Percentiles rank a stretch among this genome's conserved stretches.
phyloP scores from a whole-genome alignment of 1,284 basidiomycete species.

The Cutaneotrichosporon sp. region DNA sequence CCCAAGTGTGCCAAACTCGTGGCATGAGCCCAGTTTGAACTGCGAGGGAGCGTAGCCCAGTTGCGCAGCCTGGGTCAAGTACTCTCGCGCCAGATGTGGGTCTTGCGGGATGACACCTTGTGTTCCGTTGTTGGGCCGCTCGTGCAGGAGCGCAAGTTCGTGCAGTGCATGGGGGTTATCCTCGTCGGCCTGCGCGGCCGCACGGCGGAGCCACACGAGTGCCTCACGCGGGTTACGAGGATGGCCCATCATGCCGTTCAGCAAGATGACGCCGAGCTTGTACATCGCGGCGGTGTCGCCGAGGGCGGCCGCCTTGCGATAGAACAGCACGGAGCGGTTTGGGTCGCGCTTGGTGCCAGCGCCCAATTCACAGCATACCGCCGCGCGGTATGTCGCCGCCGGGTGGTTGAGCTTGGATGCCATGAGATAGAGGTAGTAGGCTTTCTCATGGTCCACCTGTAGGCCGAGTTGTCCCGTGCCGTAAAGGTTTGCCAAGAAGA shows the following conservation, averaged over 20 bases:
- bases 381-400: constrained; percentile 91
- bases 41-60: constrained; percentile 90
- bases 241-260: constrained; percentile 79
- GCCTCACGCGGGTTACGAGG: constrained; percentile 83
- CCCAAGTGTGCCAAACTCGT: constrained; percentile 83
- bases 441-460: constrained; percentile 93
- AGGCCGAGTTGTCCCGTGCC: constrained; percentile 91
- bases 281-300: constrained; percentile 99
- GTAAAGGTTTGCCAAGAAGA: constrained; percentile 96
- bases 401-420: constrained; percentile 96
- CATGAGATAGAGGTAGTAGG: constrained; percentile 96
- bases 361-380: constrained; percentile 99
- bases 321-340: constrained; percentile 85
- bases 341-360: constrained; percentile 91
- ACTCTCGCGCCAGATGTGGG: constrained; percentile 66
- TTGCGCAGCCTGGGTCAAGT: constrained; percentile 88
- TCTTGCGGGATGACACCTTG: constrained; percentile 47
- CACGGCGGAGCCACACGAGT: constrained; percentile 88
- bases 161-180: constrained; percentile 97
- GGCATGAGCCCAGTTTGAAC: constrained; percentile 90
- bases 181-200: constrained; percentile 94
- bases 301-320: constrained; percentile 90
- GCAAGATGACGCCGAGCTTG: constrained; percentile 92
- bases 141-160: constrained; percentile 89
- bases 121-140: constrained; percentile 52